phyloP scores from a whole-genome alignment of 805 yeast genomes.

The Kuraishia ogatae region DNA sequence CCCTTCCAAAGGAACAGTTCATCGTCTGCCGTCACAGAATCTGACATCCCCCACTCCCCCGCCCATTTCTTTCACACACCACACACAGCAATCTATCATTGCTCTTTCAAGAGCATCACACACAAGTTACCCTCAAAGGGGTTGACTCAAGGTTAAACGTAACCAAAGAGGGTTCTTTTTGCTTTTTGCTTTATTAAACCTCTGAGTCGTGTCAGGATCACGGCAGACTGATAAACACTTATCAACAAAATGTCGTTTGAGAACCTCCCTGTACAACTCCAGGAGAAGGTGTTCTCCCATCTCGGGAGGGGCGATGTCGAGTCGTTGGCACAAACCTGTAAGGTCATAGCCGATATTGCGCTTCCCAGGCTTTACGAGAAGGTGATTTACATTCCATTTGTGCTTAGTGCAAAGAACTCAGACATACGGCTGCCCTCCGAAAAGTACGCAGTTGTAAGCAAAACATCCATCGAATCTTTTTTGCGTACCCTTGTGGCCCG shows the following conservation, averaged over 20 bases:
- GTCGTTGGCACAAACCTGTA: background rate
- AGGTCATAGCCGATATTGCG: background rate
- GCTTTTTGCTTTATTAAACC: too few relatives aligned
- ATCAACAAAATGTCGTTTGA: background rate
- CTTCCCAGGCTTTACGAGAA: background rate
- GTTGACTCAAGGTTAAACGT: too few relatives aligned
- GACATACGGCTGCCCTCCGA: background rate
- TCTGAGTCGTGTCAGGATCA: too few relatives aligned
- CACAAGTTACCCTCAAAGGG: too few relatives aligned
- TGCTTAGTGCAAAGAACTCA: background rate
- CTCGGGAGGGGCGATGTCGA: background rate
- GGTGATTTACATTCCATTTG: background rate
- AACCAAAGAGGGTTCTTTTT: too few relatives aligned
- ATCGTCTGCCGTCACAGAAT: background rate
- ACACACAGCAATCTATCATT: background rate
- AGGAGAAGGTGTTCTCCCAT: background rate
- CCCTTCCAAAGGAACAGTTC: background rate
- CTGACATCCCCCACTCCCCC: conserved; percentile 1
- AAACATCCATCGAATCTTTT: background rate
- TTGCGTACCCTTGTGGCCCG: background rate
- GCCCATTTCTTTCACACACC: background rate
- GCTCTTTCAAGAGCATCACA: background rate
- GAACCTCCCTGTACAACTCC: background rate
- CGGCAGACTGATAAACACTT: background rate
- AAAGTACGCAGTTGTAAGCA: background rate